Conservation (phyloP, 2,329 filamentous ascomycete species). For the Sclerotinia glacialis region DNA sequence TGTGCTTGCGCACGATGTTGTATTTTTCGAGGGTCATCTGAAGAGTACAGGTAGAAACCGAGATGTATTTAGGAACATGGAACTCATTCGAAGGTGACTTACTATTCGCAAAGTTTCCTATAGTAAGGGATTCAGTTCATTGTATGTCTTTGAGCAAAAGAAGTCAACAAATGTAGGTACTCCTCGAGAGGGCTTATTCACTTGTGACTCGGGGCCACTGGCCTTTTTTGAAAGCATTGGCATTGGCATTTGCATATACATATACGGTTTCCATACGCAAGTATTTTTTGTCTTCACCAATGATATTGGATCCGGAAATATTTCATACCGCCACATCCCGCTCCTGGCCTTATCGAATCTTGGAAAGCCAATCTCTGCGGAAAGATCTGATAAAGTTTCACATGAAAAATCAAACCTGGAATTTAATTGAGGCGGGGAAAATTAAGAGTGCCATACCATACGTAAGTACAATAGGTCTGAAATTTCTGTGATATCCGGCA, state of each 20-base stretch:
- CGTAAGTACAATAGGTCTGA: neutral
- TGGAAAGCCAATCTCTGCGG: neutral
- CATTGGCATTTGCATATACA: neutral
- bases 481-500: neutral
- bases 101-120: neutral
- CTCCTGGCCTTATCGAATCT: neutral
- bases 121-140: neutral
- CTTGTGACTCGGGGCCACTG: slow-evolving; percentile 5
- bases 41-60: neutral
- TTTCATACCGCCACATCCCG: neutral
- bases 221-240: neutral
- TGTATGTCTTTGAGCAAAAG: neutral
- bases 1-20: neutral
- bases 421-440: neutral
- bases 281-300: neutral
- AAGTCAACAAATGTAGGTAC: neutral
- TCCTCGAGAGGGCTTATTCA: neutral
- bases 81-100: neutral
- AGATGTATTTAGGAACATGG: neutral
- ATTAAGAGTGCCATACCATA: neutral
- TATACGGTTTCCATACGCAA: neutral
- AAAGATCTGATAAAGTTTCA: neutral
- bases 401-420: neutral
- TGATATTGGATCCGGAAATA: neutral
- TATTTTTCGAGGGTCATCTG: neutral